phyloP scores from a whole-genome alignment of 2,329 filamentous ascomycete species.

The Clarireedia sp. region DNA sequence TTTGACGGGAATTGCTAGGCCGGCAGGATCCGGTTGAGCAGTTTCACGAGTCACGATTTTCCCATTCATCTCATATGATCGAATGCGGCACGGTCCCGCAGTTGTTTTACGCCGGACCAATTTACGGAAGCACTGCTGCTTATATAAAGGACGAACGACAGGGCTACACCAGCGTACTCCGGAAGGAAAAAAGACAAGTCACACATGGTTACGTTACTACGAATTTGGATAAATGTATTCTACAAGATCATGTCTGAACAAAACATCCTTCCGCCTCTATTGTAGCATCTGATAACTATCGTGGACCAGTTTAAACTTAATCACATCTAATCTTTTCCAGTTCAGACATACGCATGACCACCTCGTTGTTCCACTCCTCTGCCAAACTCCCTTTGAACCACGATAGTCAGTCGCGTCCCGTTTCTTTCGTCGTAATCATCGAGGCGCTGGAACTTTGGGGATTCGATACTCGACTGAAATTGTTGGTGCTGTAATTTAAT shows the following conservation, averaged over 20 bases:
- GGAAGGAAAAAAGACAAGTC: too few relatives aligned
- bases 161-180: too few relatives aligned
- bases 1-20: conserved; percentile 43
- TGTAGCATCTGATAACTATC: too few relatives aligned
- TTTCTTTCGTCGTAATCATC: neutral
- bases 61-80: neutral
- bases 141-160: too few relatives aligned
- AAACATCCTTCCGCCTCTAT: too few relatives aligned
- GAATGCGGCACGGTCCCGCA: neutral
- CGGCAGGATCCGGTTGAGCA: conserved; percentile 30
- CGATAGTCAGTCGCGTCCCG: neutral
- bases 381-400: neutral
- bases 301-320: too few relatives aligned
- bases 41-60: neutral
- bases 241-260: too few relatives aligned
- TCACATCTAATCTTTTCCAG: neutral
- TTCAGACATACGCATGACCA: neutral
- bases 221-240: too few relatives aligned
- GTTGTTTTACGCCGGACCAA: neutral
- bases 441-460: neutral
- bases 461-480: neutral
- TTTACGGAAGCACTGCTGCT: too few relatives aligned
- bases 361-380: neutral
- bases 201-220: too few relatives aligned
- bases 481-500: too few relatives aligned